Conservation (phyloP, 768 basidiomycete species). For the Lactarius sanguifluus region DNA sequence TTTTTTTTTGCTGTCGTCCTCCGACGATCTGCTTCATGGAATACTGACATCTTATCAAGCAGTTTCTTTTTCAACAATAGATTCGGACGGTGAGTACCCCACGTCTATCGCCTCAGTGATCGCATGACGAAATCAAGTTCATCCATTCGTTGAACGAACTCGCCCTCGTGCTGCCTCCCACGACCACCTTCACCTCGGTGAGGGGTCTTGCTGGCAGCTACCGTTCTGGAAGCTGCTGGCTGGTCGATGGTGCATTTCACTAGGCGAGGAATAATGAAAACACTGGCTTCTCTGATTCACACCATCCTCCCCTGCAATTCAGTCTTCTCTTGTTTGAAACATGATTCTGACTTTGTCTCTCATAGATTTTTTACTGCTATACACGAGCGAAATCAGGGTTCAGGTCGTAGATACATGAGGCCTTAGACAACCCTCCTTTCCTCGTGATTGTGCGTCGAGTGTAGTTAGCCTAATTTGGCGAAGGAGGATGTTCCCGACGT, state of each 20-base stretch:
- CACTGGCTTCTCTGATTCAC: conserved; percentile 30
- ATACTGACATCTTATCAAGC: neutral
- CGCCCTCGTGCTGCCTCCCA: conserved; percentile 12
- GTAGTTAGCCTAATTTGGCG: neutral
- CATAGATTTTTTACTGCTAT: conserved; percentile 8
- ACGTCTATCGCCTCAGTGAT: neutral
- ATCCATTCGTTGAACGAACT: conserved; percentile 32
- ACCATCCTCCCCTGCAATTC: neutral
- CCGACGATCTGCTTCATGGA: neutral
- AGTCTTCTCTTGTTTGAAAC: neutral
- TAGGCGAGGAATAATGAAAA: conserved; percentile 28
- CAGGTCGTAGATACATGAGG: neutral
- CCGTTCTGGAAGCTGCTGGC: conserved; percentile 27
- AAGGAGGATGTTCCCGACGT: neutral
- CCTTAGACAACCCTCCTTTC: neutral
- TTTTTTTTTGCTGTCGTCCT: neutral
- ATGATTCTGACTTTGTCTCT: conserved; percentile 7
- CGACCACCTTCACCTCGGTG: conserved; percentile 21
- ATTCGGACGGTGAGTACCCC: conserved; percentile 7
- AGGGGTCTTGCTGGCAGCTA: conserved; percentile 13
- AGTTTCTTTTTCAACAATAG: neutral
- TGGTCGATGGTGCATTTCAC: conserved; percentile 10
- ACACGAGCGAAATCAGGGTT: neutral
- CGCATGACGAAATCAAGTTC: conserved; percentile 30
- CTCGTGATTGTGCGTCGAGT: neutral